These are phyloP conservation scores for Ophiostoma populinum DNA, from an alignment of 2,329 filamentous ascomycete genomes.

Conservation along the genomic window DNA sequence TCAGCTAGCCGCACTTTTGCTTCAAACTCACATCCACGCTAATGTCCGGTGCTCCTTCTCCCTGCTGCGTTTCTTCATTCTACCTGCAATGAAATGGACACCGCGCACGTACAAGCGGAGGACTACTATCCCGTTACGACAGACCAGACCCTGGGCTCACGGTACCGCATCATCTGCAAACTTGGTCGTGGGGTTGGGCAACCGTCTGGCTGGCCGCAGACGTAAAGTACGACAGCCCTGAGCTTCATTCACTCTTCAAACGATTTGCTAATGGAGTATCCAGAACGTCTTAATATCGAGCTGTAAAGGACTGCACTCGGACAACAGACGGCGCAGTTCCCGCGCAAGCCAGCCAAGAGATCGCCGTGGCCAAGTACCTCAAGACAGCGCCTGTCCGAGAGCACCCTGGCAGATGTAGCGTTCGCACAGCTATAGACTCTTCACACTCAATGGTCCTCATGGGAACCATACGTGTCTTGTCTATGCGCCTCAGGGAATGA, in stretches of 20 bases:
- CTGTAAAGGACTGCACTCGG: background rate
- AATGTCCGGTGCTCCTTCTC: too few species aligned
- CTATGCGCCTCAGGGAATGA: slow-evolving; percentile 1
- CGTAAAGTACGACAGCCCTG: background rate
- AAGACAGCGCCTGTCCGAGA: background rate
- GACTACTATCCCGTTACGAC: slow-evolving; percentile 1
- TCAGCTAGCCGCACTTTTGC: too few species aligned
- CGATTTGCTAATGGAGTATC: background rate
- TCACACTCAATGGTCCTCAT: background rate
- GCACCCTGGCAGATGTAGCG: background rate
- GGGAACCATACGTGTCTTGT: background rate
- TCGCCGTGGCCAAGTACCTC: background rate
- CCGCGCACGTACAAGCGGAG: background rate
- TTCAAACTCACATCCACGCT: too few species aligned
- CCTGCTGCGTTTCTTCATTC: too few species aligned
- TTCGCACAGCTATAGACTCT: background rate
- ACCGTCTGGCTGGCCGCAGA: background rate
- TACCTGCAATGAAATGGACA: too few species aligned
- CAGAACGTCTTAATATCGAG: background rate
- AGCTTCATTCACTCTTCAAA: background rate
- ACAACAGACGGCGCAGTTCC: background rate
- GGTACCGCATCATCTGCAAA: slow-evolving; percentile 1
- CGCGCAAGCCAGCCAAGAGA: background rate
- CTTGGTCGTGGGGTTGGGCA: background rate
- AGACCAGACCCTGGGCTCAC: background rate